Percentiles rank a stretch among this genome's conserved stretches.
phyloP scores from a whole-genome alignment of 495 filamentous ascomycete species.

The Penicillium robsamsonii region DNA sequence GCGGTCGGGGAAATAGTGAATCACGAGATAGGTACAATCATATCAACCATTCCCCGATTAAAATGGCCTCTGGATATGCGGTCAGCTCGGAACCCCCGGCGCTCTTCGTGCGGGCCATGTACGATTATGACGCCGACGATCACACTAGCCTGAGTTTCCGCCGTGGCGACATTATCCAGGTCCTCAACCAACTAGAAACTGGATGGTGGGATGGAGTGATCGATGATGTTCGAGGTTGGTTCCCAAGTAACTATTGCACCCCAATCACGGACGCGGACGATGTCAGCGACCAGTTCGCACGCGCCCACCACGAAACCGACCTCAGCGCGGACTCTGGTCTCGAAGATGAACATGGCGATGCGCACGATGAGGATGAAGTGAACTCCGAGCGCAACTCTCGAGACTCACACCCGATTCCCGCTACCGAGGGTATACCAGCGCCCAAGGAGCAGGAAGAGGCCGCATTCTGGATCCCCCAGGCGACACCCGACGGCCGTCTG shows the following conservation, averaged over 20 bases:
- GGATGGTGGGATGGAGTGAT: conserved; percentile 99
- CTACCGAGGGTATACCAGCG: conserved; percentile 63
- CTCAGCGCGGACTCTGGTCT: conserved; percentile 54
- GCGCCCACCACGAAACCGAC: conserved; percentile 50
- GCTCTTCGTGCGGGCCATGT: conserved; percentile 92
- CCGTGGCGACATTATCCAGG: conserved; percentile 93
- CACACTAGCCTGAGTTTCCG: conserved; percentile 94
- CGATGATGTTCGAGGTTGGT: conserved; percentile 86
- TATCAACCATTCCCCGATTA: conserved; percentile 32
- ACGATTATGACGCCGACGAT: conserved; percentile 97
- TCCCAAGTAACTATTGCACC: conserved; percentile 97
- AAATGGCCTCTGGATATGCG: conserved; percentile 51
- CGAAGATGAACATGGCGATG: conserved; percentile 69
- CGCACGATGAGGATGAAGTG: conserved; percentile 61
- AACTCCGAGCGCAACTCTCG: conserved; percentile 60
- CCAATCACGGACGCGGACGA: conserved; percentile 75
- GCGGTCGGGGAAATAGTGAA: conserved; percentile 32
- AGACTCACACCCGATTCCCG: conserved; percentile 56
- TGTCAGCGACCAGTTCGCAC: conserved; percentile 36
- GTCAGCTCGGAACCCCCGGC: conserved; percentile 68
- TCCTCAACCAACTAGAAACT: conserved; percentile 94
- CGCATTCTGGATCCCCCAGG: conserved; percentile 98
- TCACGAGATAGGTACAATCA: conserved; percentile 30
- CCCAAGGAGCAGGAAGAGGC: conserved; percentile 77
- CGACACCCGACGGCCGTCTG: conserved; percentile 87